phyloP scores from a whole-genome alignment of 371 early-diverging fungal species.

The Mortierella sp. region DNA sequence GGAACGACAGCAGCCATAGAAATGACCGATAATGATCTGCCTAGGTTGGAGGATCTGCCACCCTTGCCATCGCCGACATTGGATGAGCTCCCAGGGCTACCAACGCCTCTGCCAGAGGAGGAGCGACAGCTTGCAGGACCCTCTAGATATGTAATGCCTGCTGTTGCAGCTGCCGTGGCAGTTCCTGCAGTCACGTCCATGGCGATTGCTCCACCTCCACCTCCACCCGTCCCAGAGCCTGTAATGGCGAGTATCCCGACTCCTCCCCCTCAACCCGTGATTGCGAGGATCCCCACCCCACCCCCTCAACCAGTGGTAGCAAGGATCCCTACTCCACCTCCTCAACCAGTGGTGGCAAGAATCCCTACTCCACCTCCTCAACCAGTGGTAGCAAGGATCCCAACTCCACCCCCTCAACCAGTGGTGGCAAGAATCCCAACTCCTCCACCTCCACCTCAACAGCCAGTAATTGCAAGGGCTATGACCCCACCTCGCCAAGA shows the following conservation, averaged over 20 bases:
- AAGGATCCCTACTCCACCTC: neutral
- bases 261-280: conserved; percentile 2
- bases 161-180: neutral
- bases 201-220: neutral
- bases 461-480: too few relatives aligned
- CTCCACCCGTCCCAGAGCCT: neutral
- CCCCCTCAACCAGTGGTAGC: conserved; percentile 2
- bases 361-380: conserved; percentile 2
- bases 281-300: neutral
- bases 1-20: conserved; percentile 1
- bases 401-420: conserved; percentile 4
- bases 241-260: neutral
- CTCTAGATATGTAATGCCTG: neutral
- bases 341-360: neutral
- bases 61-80: neutral
- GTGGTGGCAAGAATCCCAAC: too few relatives aligned
- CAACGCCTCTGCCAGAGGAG: neutral
- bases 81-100: neutral
- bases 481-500: too few relatives aligned
- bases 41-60: conserved; percentile 2
- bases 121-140: neutral
- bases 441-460: too few relatives aligned
- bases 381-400: neutral
- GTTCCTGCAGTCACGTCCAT: neutral
- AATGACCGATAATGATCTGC: conserved; percentile 1